These are phyloP conservation scores for Apiosordaria backusii DNA, from an alignment of 495 filamentous ascomycete species.

Conservation along the genomic window DNA sequence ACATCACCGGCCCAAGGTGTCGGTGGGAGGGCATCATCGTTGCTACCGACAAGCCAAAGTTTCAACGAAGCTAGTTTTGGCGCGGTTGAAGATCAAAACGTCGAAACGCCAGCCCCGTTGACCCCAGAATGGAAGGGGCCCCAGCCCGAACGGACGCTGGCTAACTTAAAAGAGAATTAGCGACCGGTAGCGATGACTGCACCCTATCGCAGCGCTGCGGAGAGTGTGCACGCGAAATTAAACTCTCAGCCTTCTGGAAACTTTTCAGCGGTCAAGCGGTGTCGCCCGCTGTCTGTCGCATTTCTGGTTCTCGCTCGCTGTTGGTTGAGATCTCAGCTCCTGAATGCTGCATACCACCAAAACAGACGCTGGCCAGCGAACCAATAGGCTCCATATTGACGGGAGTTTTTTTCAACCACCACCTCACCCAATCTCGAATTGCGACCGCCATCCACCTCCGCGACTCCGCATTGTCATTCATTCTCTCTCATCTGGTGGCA, in stretches of 20 bases:
- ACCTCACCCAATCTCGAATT: not conserved
- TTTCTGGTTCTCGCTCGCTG: not conserved
- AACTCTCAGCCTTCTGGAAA: constrained; percentile 23
- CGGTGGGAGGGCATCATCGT: not conserved
- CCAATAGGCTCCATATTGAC: constrained; percentile 23
- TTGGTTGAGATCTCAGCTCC: constrained; percentile 19
- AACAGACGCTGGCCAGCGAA: constrained; percentile 22
- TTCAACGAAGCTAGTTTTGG: constrained; percentile 1
- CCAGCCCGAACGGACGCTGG: not conserved
- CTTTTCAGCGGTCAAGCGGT: constrained; percentile 20
- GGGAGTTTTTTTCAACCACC: not conserved
- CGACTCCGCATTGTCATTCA: constrained; percentile 3
- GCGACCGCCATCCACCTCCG: not conserved
- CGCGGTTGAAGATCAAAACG: not conserved
- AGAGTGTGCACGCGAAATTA: constrained; percentile 29
- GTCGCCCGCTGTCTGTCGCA: not conserved
- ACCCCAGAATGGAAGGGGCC: not conserved
- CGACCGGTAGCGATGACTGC: constrained; percentile 16
- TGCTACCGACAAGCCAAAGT: not conserved
- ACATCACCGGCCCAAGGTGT: constrained; percentile 1
- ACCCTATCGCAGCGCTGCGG: constrained; percentile 19
- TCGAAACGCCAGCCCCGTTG: constrained; percentile 1
- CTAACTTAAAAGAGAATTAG: not conserved
- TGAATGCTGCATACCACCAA: constrained; percentile 28
- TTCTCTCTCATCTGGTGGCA: not conserved